A percentile compares a stretch with the other conserved stretches of the same genome.
phyloP scores from a whole-genome alignment of 78 protist species.

The Reticulomyxa filosa region DNA sequence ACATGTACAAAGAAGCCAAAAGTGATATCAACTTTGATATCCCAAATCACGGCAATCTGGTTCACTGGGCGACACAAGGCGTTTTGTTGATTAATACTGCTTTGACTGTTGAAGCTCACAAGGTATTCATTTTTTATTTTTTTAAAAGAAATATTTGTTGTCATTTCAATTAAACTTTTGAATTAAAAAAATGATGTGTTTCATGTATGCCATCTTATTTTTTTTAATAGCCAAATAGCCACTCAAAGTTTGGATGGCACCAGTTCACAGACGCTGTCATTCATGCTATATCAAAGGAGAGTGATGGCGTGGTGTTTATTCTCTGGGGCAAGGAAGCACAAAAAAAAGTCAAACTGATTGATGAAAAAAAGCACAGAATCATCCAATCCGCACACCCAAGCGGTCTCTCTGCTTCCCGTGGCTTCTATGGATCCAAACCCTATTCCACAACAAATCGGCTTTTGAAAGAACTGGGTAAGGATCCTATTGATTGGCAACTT shows the following conservation, averaged over 20 bases:
- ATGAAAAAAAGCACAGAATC: not conserved
- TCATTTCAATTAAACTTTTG: too few relatives aligned
- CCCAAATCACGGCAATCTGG: slow-evolving; percentile 1
- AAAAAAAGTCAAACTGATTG: not conserved
- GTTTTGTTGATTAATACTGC: slow-evolving; percentile 1
- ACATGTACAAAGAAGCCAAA: slow-evolving; percentile 3
- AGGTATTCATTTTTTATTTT: not conserved
- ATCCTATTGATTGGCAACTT: slow-evolving; percentile 1
- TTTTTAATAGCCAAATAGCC: not conserved
- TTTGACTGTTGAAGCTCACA: not conserved
- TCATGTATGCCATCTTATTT: not conserved
- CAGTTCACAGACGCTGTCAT: not conserved
- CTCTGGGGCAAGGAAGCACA: slow-evolving; percentile 3
- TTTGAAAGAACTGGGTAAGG: not conserved
- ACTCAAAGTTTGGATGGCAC: not conserved
- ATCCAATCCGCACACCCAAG: not conserved
- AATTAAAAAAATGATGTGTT: too few relatives aligned
- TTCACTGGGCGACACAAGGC: not conserved
- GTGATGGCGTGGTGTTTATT: not conserved
- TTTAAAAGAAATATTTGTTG: not conserved
- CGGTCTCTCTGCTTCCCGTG: not conserved
- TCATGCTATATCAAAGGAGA: not conserved
- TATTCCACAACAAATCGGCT: not conserved
- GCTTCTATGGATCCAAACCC: slow-evolving; percentile 4
- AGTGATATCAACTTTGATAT: not conserved